Evolutionary conservation across 2,329 filamentous ascomycete species (phyloP), one percentile per base, ranked within the genome.

Genomic region (Aspergillus fischeri): DNA sequence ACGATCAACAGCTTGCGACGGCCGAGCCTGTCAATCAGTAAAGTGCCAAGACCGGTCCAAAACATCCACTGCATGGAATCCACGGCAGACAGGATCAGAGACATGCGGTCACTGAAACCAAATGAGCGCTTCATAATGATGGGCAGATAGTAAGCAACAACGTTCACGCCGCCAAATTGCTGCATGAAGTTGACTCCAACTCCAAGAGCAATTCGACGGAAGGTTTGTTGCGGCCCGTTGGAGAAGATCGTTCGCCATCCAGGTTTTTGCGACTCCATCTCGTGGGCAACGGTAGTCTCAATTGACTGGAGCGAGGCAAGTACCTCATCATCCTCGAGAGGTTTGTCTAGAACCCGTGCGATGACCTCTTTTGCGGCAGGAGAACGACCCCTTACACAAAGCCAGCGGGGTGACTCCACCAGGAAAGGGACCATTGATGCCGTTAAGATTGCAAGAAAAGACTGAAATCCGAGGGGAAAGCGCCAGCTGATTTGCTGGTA

Each of bases 1-100:
- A 58, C 63, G 71, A 79, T 77, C 75, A 79, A 49, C n/a, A 52
- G 47, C 20, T 35, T 29, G 17, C 75, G 67, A 6, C 77, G 68
- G 9, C 77, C 77, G 48, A 72, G 77, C 14, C 73, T 66, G 52
- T 78, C 77, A 55, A 80, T 78, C n/a, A 78, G 70, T 49, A 79
- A 75, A 58, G 74, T 75, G 6, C 77, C 73, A 20, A 76, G 52
- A 42, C 68, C 32, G 17, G 48, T 54, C 52, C 58, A 63, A 51
- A 65, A 52, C 41, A 62, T 61, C 4, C 55, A 50, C 1, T 51
- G 53, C 20, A 60, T 58, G 1, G 63, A 58, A 35, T 65, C 51
- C 11, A 50, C 45, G 4, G 63, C 63, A 2, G 62, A 62, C 17
- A 65, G 52, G 17, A 63, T 56, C 25, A 63, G 47, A 2, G 62